phyloP scores from a whole-genome alignment of 441 rosid genomes.

The Manihot esculenta region DNA sequence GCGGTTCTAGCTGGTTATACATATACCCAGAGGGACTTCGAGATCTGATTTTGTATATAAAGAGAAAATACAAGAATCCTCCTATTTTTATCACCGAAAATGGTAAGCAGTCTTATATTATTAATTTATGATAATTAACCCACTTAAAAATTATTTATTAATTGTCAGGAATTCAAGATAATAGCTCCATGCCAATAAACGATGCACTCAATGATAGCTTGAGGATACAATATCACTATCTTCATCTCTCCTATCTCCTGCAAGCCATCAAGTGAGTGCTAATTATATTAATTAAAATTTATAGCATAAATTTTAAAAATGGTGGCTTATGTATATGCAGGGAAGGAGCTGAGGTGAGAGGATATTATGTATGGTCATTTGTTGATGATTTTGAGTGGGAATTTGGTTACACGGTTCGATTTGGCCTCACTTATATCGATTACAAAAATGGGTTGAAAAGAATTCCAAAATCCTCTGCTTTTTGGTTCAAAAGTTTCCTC shows the following conservation, averaged over 20 bases:
- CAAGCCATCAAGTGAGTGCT: slow-evolving; percentile 31
- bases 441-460: slow-evolving; percentile 34
- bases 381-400: slow-evolving; percentile 49
- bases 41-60: slow-evolving; percentile 24
- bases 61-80: slow-evolving; percentile 36
- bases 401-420: slow-evolving; percentile 36
- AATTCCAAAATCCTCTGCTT: slow-evolving; percentile 41
- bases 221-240: slow-evolving; percentile 27
- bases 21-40: slow-evolving; percentile 40
- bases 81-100: slow-evolving; percentile 49
- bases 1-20: slow-evolving; percentile 26
- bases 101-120: slow-evolving; percentile 34
- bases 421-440: slow-evolving; percentile 46
- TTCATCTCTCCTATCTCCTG: slow-evolving; percentile 27
- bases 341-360: slow-evolving; percentile 44
- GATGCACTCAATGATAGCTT: slow-evolving; percentile 24
- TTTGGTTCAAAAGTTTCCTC: slow-evolving; percentile 45
- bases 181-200: slow-evolving; percentile 22
- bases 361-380: slow-evolving; percentile 46
- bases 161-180: too few species aligned
- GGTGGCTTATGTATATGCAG: too few species aligned
- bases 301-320: too few species aligned
- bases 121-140: too few species aligned
- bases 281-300: neutral
- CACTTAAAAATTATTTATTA: too few species aligned